These are phyloP conservation scores for Verticillium dahliae DNA, from an alignment of 2,329 filamentous ascomycete genomes.

Conservation along the genomic window DNA sequence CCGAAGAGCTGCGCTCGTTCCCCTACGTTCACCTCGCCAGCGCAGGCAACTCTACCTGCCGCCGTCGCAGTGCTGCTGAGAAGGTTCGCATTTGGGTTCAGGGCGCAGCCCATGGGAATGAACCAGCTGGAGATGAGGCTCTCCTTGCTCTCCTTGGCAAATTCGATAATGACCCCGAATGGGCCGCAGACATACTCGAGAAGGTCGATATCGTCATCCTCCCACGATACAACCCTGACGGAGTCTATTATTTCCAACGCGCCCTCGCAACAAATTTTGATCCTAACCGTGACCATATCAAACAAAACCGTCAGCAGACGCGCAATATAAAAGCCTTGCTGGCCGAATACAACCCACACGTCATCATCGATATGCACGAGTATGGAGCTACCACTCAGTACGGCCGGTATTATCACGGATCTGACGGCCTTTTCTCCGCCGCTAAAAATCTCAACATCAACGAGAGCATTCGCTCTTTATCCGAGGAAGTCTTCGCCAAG, in stretches of 20 bases:
- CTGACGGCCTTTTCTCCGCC: slow-evolving; percentile 22
- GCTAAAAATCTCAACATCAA: slow-evolving; percentile 27
- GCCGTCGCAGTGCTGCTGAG: not conserved
- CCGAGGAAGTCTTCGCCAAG: slow-evolving; percentile 20
- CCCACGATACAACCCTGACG: slow-evolving; percentile 25
- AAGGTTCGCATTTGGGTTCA: slow-evolving; percentile 25
- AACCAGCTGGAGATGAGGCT: slow-evolving; percentile 23
- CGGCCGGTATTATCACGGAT: slow-evolving; percentile 5
- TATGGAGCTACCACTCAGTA: slow-evolving; percentile 17
- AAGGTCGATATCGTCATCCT: slow-evolving; percentile 21
- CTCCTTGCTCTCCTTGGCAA: slow-evolving; percentile 22
- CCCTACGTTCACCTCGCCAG: slow-evolving; percentile 11
- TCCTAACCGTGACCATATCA: slow-evolving; percentile 25
- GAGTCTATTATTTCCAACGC: slow-evolving; percentile 25
- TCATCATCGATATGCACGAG: slow-evolving; percentile 25
- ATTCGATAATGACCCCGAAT: slow-evolving; percentile 19
- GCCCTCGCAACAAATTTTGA: slow-evolving; percentile 20
- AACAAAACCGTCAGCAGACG: slow-evolving; percentile 23
- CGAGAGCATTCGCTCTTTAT: slow-evolving; percentile 18
- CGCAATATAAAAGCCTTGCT: slow-evolving; percentile 21
- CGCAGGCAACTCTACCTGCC: not conserved
- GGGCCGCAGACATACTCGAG: slow-evolving; percentile 19
- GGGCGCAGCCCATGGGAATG: slow-evolving; percentile 23
- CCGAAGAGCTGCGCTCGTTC: slow-evolving; percentile 11
- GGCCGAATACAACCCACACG: slow-evolving; percentile 19